Base-by-base conservation (phyloP, 306 rosid genomes). In the Glycyrrhiza uralensis region DNA sequence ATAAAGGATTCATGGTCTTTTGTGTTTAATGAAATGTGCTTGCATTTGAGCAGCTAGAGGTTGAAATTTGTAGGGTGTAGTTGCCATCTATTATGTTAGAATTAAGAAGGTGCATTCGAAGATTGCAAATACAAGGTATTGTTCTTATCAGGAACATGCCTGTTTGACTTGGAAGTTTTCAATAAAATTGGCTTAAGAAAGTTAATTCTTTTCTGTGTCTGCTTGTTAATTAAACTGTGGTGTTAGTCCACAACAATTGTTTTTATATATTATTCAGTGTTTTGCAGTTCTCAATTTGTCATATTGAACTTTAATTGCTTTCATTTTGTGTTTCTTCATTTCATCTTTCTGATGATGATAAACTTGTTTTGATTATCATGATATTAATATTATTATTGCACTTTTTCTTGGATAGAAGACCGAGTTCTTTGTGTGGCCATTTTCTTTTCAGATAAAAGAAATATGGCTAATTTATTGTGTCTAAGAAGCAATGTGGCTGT, bases 11-110 rank as follows among this genome's bases (percentile, higher is more conserved):
- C 20, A 2, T 55, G 33, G 24, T 69, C 15, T 41, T 47, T 47
- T 10, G n/a, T 74, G 79, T 39, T 75, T 61, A 8, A 36, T 79
- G 71, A 67, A 78, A 76, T 65, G 76, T 71, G 52, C 20, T 79
- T 41, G 74, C 42, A 14, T 64, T 66, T 80, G 70, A 67, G 56
- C 35, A 45, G 35, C 51, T 54, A 62, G 66, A 61, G 57, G 69
- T 66, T 76, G 56, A 45, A 62, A 13, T 15, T 35, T 59, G 69
- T 72, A 76, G 33, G 82, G 30, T 66, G 6, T 67, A 52, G 63
- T 54, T 66, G 13, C 51, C 29, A 18, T 76, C 32, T 72, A 71
- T 38, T 72, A 76, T 79, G 84, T 76, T 76, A 29, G 80, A 67
- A 45, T 61, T 63, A 20, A 79, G 64, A 59, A 54, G 29, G 74